Percentiles rank a stretch among this genome's conserved stretches.
Conservation (phyloP, 2,329 filamentous ascomycete genomes). For the Aspergillus tubingensis region DNA sequence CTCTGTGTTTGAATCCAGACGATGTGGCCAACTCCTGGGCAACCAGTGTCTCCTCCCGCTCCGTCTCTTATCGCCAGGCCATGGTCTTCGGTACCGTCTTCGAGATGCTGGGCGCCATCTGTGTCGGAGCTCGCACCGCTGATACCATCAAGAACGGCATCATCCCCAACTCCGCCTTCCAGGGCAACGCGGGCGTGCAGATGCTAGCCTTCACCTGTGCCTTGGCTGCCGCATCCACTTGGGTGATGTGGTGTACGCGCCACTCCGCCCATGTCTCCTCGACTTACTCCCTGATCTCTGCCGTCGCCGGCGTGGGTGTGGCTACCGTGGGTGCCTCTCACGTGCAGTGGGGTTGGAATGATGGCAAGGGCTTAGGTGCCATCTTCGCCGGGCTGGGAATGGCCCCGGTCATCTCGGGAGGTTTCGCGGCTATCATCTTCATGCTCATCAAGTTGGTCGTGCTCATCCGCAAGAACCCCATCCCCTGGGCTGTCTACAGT, state of each 20-base stretch:
- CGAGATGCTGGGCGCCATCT: constrained; percentile 67
- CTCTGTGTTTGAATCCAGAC: constrained; percentile 38
- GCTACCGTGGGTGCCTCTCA: constrained; percentile 63
- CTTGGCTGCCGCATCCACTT: constrained; percentile 47
- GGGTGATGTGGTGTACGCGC: constrained; percentile 79
- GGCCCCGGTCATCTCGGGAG: constrained; percentile 67
- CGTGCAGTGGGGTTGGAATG: constrained; percentile 71
- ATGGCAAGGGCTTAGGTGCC: constrained; percentile 67
- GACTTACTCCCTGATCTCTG: constrained; percentile 70
- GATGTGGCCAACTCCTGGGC: constrained; percentile 86
- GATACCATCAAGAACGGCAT: constrained; percentile 80
- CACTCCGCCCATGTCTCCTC: constrained; percentile 73
- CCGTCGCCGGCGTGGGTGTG: constrained; percentile 69
- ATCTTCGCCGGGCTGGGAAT: constrained; percentile 67
- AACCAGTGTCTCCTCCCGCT: constrained; percentile 78
- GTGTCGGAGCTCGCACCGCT: constrained; percentile 69
- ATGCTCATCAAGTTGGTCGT: constrained; percentile 72
- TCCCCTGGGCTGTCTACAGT: constrained; percentile 71
- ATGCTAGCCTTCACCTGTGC: constrained; percentile 57
- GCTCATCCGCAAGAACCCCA: constrained; percentile 69
- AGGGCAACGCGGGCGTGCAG: constrained; percentile 64
- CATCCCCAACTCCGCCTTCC: constrained; percentile 62
- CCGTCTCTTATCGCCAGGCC: constrained; percentile 44
- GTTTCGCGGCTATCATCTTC: constrained; percentile 70
- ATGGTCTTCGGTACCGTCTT: constrained; percentile 61